Evolutionary conservation across 1,139 yeast species (phyloP).

Genomic region (Taiozyma sp.): DNA sequence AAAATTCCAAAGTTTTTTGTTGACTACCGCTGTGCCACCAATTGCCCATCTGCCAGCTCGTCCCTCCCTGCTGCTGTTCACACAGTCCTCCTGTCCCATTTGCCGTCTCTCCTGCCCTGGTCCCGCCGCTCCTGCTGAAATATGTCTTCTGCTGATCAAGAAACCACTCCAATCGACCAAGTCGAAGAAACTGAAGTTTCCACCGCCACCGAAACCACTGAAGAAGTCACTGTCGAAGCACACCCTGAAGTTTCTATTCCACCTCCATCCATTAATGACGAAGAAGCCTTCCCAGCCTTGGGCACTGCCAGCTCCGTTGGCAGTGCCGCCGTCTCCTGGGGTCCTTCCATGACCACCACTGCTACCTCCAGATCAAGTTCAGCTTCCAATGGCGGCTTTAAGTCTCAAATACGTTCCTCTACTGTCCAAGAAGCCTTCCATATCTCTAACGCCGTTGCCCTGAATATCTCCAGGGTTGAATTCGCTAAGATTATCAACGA

Average conservation of each 20-base stretch:
- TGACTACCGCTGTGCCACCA: background rate
- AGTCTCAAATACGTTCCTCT: constrained; percentile 29
- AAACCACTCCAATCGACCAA: constrained; percentile 3
- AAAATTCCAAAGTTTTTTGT: background rate
- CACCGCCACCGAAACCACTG: constrained; percentile 8
- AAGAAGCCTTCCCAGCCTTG: constrained; percentile 69
- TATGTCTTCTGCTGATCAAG: constrained; percentile 1
- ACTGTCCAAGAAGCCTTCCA: constrained; percentile 73
- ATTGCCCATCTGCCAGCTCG: background rate
- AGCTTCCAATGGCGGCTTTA: background rate
- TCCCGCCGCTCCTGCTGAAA: constrained; percentile 13
- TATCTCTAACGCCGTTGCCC: constrained; percentile 62
- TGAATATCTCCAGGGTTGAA: constrained; percentile 59
- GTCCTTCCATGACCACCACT: constrained; percentile 37
- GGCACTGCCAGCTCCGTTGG: constrained; percentile 35
- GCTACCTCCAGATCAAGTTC: constrained; percentile 13
- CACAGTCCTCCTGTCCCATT: background rate
- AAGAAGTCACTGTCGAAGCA: constrained; percentile 2
- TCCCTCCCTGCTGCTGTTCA: background rate
- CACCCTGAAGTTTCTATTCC: constrained; percentile 9
- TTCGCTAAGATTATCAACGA: constrained; percentile 58
- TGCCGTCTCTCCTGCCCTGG: constrained; percentile 6
- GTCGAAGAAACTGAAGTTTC: constrained; percentile 4
- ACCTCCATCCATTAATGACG: constrained; percentile 33
- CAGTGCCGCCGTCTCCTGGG: constrained; percentile 35